Evolutionary conservation across 2,329 filamentous ascomycete species (phyloP).

Genomic region (Myrmaecium sp.): DNA sequence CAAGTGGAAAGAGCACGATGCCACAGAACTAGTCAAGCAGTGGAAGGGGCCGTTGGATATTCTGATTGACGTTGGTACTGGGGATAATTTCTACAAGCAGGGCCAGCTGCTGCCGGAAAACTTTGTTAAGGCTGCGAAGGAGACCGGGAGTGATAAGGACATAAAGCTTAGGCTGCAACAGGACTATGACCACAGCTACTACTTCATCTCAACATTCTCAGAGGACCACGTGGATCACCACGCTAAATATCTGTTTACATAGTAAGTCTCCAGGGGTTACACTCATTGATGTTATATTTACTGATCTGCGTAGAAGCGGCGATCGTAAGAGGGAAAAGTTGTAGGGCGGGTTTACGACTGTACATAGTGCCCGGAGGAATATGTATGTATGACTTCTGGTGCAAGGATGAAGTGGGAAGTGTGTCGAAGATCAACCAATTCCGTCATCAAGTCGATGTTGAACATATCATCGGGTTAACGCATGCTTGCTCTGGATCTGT

Average conservation of each 20-base stretch:
- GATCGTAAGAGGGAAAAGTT: too few relatives aligned
- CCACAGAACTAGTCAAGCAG: slow-evolving; percentile 68
- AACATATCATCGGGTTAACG: too few relatives aligned
- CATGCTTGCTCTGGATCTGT: too few relatives aligned
- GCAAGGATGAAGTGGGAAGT: too few relatives aligned
- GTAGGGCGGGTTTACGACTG: too few relatives aligned
- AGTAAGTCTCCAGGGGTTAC: slow-evolving; percentile 18
- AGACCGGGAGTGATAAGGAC: slow-evolving; percentile 51
- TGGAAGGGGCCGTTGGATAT: slow-evolving; percentile 60
- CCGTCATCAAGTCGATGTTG: too few relatives aligned
- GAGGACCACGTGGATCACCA: slow-evolving; percentile 85
- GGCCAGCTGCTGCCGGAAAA: slow-evolving; percentile 89
- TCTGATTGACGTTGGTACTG: slow-evolving; percentile 83
- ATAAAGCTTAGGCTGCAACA: slow-evolving; percentile 70
- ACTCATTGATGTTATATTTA: background rate
- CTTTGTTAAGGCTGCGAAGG: slow-evolving; percentile 62
- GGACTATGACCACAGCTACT: slow-evolving; percentile 95
- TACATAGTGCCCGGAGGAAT: too few relatives aligned
- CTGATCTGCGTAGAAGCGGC: too few relatives aligned
- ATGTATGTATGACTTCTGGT: too few relatives aligned
- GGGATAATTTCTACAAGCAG: slow-evolving; percentile 93
- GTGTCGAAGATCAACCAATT: too few relatives aligned
- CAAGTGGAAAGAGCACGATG: slow-evolving; percentile 79
- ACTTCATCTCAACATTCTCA: slow-evolving; percentile 80
- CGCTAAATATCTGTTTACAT: slow-evolving; percentile 61